Base-by-base conservation (phyloP, 2,329 filamentous ascomycete genomes). In the Colletotrichum euphorbiae region DNA sequence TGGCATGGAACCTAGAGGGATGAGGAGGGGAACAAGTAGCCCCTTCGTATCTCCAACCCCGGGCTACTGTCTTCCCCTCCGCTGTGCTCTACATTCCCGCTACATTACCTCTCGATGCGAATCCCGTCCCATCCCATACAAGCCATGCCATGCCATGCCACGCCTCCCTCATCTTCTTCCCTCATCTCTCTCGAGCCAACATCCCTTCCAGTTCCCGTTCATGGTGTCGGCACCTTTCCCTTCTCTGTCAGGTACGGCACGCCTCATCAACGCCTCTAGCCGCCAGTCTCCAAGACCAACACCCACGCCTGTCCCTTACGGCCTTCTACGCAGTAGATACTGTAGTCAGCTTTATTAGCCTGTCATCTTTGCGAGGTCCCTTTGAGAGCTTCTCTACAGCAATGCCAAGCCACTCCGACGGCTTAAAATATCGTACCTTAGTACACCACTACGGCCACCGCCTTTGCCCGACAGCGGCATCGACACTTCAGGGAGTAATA, bases 231-330 rank as follows among this genome's bases (percentile, higher is more conserved):
- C 60, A 58, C 52, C 36, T 68, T 59, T 40, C 66, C 54, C 40
- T 54, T 60, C 66, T 69, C 62, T 66, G 54, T 46, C 61, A 69
- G 66, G 61, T 50, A 69, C 66, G 48, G 48, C 38, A 67, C 61
- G 61, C 61, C 61, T 65, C 54, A 28, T 58, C 40, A 40, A 69
- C 66, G 66, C 65, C 61, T 59, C 65, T 55, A 59, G 52, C 60
- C 46, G 28, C 45, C 51, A 24, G 42, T 62, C 28, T 58, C 36
- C 36, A 38, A 38, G 36, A 15, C 24, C 36, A 31, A 48, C 45
- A 36, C 33, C 62, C 56, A 55, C 33, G 31, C 40, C 55, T 50
- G 58, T 50, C 57, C 58, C 42, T 58, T 50, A 62, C 57, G 21
- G 21, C 52, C 12, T 48, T 57, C 48, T 21, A 38, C n/a, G n/a